phyloP scores from a whole-genome alignment of 495 filamentous ascomycete species.

The Tuber borchii region DNA sequence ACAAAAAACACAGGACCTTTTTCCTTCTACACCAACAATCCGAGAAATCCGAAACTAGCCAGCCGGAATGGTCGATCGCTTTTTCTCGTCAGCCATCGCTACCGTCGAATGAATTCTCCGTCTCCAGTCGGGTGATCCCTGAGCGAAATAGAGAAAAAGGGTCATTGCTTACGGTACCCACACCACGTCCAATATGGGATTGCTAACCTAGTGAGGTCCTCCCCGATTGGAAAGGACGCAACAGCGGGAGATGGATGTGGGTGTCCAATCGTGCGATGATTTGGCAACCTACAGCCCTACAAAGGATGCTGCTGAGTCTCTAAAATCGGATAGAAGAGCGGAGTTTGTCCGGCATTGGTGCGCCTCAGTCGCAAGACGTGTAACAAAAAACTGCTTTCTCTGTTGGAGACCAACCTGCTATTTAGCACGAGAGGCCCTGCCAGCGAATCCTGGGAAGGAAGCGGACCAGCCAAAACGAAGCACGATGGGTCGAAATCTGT shows the following conservation, averaged over 20 bases:
- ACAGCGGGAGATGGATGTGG: slow-evolving; percentile 38
- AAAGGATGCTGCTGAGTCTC: slow-evolving; percentile 35
- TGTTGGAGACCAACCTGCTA: slow-evolving; percentile 17
- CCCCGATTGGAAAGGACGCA: slow-evolving; percentile 40
- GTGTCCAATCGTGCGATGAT: slow-evolving; percentile 23
- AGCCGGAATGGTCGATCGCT: slow-evolving; percentile 37
- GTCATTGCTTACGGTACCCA: slow-evolving; percentile 32
- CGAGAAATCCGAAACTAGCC: slow-evolving; percentile 28
- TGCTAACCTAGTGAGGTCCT: slow-evolving; percentile 35
- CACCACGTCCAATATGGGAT: slow-evolving; percentile 28
- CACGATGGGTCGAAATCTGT: neutral
- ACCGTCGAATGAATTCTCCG: slow-evolving; percentile 40
- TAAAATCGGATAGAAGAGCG: slow-evolving; percentile 30
- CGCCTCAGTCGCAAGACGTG: slow-evolving; percentile 29
- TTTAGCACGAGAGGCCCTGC: neutral
- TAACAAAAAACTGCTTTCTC: slow-evolving; percentile 29
- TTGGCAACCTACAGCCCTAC: slow-evolving; percentile 39
- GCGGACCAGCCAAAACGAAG: slow-evolving; percentile 3
- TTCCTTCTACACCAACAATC: slow-evolving; percentile 29
- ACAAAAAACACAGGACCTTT: slow-evolving; percentile 19
- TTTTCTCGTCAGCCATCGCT: slow-evolving; percentile 39
- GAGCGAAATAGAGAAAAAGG: slow-evolving; percentile 33
- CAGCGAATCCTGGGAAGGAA: slow-evolving; percentile 1
- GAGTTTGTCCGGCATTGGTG: slow-evolving; percentile 39
- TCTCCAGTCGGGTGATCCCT: slow-evolving; percentile 40